These are phyloP conservation scores for Xanthoconium stramineum DNA, from an alignment of 768 basidiomycete species.

Conservation along the genomic window DNA sequence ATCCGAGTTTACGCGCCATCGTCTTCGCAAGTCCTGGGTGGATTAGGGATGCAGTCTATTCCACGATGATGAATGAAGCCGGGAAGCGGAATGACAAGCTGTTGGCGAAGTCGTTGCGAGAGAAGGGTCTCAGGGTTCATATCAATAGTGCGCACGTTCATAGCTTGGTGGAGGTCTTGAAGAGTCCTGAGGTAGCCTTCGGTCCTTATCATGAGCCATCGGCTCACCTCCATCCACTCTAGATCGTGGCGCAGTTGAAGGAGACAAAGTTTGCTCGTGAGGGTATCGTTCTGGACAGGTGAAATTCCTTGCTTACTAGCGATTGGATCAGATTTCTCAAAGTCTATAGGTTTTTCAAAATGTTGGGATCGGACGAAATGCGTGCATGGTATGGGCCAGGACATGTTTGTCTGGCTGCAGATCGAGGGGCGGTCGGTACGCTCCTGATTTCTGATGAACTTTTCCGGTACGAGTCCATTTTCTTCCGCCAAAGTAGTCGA, in stretches of 20 bases:
- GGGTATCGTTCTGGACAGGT: conserved; percentile 89
- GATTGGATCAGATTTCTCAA: not conserved
- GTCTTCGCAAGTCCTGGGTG: conserved; percentile 98
- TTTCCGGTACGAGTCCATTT: conserved; percentile 61
- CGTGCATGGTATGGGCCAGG: conserved; percentile 98
- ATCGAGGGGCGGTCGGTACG: conserved; percentile 91
- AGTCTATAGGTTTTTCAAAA: conserved; percentile 85
- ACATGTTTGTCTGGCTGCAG: conserved; percentile 88
- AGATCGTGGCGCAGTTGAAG: conserved; percentile 77
- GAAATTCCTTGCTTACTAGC: conserved; percentile 1
- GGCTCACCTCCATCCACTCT: conserved; percentile 1
- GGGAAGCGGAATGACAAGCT: conserved; percentile 76
- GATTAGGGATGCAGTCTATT: conserved; percentile 84
- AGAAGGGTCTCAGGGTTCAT: conserved; percentile 89
- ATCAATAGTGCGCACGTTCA: conserved; percentile 94
- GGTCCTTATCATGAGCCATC: not conserved
- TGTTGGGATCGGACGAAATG: conserved; percentile 91
- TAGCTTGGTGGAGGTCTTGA: conserved; percentile 88
- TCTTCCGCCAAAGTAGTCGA: not conserved
- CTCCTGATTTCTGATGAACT: conserved; percentile 93
- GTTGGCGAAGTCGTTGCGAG: conserved; percentile 67
- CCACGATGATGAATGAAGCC: conserved; percentile 82
- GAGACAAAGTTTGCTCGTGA: conserved; percentile 97
- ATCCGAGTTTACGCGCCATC: conserved; percentile 74
- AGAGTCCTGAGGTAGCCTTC: conserved; percentile 81